Base-by-base conservation (phyloP, 2,329 filamentous ascomycete species). In the Elsinoe batatas region DNA sequence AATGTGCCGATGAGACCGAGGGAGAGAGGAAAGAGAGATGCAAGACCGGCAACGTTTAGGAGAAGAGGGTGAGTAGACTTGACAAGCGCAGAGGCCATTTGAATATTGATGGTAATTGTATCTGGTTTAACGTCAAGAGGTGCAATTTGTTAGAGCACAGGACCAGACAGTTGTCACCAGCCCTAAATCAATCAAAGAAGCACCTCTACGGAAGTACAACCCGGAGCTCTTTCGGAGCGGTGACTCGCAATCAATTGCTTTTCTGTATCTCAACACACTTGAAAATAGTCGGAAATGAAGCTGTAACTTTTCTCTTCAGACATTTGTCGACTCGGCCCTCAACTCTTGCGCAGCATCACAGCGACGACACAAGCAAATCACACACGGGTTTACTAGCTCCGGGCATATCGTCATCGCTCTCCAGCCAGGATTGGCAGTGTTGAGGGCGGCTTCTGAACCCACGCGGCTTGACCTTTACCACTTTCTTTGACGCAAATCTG, bases 361-460 rank as follows among this genome's bases (percentile, higher is more conserved):
- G 32, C 44, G 44, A 33, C 44, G 44, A 49, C 30, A 35, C 44
- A 15, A 26, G 12, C 44, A 30, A 10, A 2, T 49, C 44, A 20
- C 33, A 33, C 26, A 26, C 44, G 44, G 44, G 18, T 51, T 15
- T 36, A 33, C 44, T 33, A 26, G 32, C 15, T 15, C 32, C 47
- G 15, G 33, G 33, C 18, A 38, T 51, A 37, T 51, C 47, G 47
- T 51, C 47, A 51, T 51, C 47, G 47, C 47, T 20, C 20, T 26
- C 12, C 44, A 22, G 8, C 18, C 47, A 38, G 47, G 47, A 37
- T 51, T 51, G 47, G 47, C 47, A 51, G 32, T 37, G 32, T 51
- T 49, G 44, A 35, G 47, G 47, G 47, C 47, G 47, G 47, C 47
- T 35, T 51, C 22, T 51, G 33, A 51, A 38, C 26, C 22, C 32